These are phyloP conservation scores for Casuarina cunninghamiana DNA, from an alignment of 306 rosid genomes.

Conservation along the genomic window DNA sequence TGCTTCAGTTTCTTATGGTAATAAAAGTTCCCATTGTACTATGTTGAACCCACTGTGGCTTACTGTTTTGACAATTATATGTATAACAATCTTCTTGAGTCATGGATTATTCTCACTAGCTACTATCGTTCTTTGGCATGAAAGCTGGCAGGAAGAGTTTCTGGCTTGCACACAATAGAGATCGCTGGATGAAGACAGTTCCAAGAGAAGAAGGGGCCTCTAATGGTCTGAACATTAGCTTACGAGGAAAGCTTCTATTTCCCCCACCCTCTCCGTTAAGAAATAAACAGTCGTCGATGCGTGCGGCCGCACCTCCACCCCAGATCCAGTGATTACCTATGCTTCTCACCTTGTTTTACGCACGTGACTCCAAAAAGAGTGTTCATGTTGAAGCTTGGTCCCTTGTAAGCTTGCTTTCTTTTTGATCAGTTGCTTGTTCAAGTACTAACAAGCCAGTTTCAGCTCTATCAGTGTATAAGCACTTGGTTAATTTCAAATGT, in stretches of 20 bases:
- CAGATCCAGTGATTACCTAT: not conserved
- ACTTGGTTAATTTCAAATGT: too few species aligned
- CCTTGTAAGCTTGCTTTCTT: too few species aligned
- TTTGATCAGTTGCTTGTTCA: too few species aligned
- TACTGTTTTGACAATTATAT: not conserved
- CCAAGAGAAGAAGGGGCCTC: not conserved
- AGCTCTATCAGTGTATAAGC: too few species aligned
- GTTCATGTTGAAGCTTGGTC: too few species aligned
- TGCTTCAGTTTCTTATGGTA: slow-evolving; percentile 10
- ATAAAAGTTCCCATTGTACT: not conserved
- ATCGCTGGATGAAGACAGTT: slow-evolving; percentile 3
- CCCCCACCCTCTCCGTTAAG: not conserved
- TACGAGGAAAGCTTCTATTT: not conserved
- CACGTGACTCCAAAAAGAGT: not conserved
- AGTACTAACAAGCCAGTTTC: too few species aligned
- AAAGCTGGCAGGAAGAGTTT: not conserved
- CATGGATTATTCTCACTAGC: not conserved
- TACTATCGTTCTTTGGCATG: not conserved
- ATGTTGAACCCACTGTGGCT: not conserved
- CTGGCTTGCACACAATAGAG: not conserved
- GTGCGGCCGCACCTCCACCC: slow-evolving; percentile 4
- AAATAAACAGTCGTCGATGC: not conserved
- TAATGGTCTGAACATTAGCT: not conserved
- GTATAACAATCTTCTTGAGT: not conserved
- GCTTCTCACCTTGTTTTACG: not conserved